phyloP scores from a whole-genome alignment of 495 filamentous ascomycete species.

The Neurospora sp. region DNA sequence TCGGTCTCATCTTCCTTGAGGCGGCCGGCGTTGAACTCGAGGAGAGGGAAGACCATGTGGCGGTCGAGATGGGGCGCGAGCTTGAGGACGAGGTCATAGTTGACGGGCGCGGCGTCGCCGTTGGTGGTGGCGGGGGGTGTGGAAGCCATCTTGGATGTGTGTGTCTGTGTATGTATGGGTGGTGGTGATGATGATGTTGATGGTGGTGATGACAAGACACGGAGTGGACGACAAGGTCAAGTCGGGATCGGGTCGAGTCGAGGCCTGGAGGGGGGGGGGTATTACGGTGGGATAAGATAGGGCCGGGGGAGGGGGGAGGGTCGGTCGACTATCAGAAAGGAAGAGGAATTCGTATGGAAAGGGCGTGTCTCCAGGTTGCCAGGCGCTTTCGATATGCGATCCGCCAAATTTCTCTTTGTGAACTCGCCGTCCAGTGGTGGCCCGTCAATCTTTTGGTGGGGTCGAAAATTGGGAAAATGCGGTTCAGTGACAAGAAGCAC shows the following conservation, averaged over 20 bases:
- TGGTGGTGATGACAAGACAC: background rate
- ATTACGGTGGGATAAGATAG: background rate
- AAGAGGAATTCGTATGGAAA: background rate
- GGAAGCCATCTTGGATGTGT: conserved; percentile 17
- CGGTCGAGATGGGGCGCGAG: conserved; percentile 89
- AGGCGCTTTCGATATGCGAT: conserved; percentile 3
- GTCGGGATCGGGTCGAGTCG: background rate
- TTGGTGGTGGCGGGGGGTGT: conserved; percentile 30
- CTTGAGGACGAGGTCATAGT: conserved; percentile 76
- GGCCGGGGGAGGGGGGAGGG: background rate
- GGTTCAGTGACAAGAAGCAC: conserved; percentile 1
- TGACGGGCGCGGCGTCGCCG: conserved; percentile 43
- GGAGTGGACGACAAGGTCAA: background rate
- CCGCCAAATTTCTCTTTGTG: conserved; percentile 21
- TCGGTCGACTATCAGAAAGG: background rate
- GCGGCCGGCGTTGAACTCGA: conserved; percentile 64
- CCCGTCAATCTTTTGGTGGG: conserved; percentile 23
- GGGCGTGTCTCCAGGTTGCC: background rate
- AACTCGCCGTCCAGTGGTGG: conserved; percentile 1
- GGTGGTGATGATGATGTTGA: background rate
- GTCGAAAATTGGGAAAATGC: conserved; percentile 27
- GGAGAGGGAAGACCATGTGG: conserved; percentile 86
- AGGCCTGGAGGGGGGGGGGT: background rate
- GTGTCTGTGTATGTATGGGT: background rate
- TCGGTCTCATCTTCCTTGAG: conserved; percentile 42